Evolutionary conservation across 306 rosid genomes (phyloP).

Genomic region (Vicia villosa): DNA sequence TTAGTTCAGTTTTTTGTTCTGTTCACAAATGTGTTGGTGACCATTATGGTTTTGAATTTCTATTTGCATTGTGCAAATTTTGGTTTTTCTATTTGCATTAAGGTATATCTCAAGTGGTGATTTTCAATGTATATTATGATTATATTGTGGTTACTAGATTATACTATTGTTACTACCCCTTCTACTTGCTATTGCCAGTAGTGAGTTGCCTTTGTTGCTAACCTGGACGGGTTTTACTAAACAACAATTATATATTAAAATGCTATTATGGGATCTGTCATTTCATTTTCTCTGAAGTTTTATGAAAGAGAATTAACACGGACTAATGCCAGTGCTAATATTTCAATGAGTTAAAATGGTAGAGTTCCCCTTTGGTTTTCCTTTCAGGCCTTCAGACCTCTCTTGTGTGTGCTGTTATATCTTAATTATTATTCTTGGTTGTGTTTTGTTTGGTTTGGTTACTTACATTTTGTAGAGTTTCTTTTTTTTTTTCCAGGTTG

Average conservation of each 20-base stretch:
- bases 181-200: constrained; percentile 24
- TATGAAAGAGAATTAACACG: constrained; percentile 5
- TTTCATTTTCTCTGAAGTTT: constrained; percentile 2
- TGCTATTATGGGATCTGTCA: constrained; percentile 12
- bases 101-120: constrained; percentile 54
- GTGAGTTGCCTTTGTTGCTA: constrained; percentile 18
- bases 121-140: constrained; percentile 22
- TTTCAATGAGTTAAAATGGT: constrained; percentile 28
- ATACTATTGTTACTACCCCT: constrained; percentile 18
- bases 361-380: constrained; percentile 26
- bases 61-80: background rate
- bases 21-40: background rate
- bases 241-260: background rate
- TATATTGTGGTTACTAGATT: constrained; percentile 28
- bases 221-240: constrained; percentile 13
- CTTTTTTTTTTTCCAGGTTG: too few relatives aligned
- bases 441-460: too few relatives aligned
- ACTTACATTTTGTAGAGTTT: too few relatives aligned
- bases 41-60: background rate
- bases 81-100: constrained; percentile 16
- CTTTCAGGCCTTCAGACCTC: constrained; percentile 83
- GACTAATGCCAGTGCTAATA: constrained; percentile 23
- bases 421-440: too few relatives aligned
- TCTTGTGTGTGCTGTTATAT: too few relatives aligned
- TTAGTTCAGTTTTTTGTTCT: constrained; percentile 29